These are phyloP conservation scores for Galerina marginata DNA, from an alignment of 768 basidiomycete genomes.

Conservation along the genomic window DNA sequence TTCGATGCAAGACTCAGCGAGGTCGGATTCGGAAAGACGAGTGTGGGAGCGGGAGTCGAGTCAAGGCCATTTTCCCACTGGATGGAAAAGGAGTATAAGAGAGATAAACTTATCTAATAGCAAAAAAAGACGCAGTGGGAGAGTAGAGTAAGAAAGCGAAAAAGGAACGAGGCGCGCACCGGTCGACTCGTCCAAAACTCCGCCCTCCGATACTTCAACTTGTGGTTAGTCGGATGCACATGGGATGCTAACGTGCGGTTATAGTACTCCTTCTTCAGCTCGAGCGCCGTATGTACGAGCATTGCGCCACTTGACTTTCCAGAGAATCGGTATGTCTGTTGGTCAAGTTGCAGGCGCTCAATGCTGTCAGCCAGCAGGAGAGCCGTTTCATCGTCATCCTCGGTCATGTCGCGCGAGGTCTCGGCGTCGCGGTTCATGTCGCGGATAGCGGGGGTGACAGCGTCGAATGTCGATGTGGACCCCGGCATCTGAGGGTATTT, in stretches of 20 bases:
- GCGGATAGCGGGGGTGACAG: slow-evolving; percentile 41
- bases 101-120: no score
- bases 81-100: no score
- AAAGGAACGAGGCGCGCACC: slow-evolving; percentile 30
- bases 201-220: slow-evolving; percentile 26
- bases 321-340: slow-evolving; percentile 50
- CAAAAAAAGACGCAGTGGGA: background rate
- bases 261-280: slow-evolving; percentile 58
- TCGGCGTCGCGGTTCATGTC: slow-evolving; percentile 22
- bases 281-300: slow-evolving; percentile 59
- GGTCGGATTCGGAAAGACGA: slow-evolving; percentile 53
- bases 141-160: background rate
- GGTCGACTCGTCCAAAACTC: slow-evolving; percentile 45
- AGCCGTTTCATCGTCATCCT: slow-evolving; percentile 41
- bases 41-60: slow-evolving; percentile 25
- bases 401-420: slow-evolving; percentile 17
- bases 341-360: slow-evolving; percentile 37
- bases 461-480: slow-evolving; percentile 22
- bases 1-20: slow-evolving; percentile 58
- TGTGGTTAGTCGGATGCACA: no score
- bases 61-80: slow-evolving; percentile 44
- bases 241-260: no score
- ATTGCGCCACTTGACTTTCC: slow-evolving; percentile 62
- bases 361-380: slow-evolving; percentile 43
- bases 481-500: slow-evolving; percentile 13